A percentile compares a stretch with the other conserved stretches of the same genome.
Evolutionary conservation across 129 eudicot species (phyloP).

Genomic region (Kitagawia praeruptora): DNA sequence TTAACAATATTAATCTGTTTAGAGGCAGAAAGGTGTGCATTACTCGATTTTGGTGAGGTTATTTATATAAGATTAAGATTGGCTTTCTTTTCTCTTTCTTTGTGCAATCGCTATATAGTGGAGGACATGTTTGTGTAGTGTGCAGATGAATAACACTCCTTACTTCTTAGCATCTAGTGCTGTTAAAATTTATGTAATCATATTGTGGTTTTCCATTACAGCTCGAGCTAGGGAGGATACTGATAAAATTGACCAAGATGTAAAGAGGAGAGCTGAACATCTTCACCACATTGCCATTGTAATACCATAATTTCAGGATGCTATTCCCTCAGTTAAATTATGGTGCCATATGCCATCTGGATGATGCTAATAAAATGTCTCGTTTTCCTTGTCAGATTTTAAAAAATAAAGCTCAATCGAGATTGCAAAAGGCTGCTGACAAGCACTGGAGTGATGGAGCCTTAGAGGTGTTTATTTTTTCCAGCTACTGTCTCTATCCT

Average conservation of each 20-base stretch:
- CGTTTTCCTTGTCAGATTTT: conserved; percentile 41
- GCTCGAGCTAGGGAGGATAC: conserved; percentile 99
- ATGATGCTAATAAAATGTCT: not conserved
- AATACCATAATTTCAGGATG: conserved; percentile 14
- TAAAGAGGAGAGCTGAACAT: conserved; percentile 85
- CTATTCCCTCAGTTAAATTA: not conserved
- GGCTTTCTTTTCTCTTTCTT: not conserved
- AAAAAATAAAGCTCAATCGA: conserved; percentile 78
- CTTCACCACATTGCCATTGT: conserved; percentile 82
- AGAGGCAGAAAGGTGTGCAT: not conserved
- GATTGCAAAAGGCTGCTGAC: conserved; percentile 78
- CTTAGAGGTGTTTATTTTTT: conserved; percentile 56
- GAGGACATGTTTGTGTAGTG: not conserved
- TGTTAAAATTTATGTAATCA: not conserved
- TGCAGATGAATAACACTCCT: not conserved
- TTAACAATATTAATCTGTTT: not conserved
- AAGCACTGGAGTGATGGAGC: conserved; percentile 99
- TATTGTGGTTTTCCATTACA: conserved; percentile 23
- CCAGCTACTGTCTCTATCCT: not conserved
- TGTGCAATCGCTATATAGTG: not conserved
- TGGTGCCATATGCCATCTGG: not conserved
- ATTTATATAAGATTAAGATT: not conserved
- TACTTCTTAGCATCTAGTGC: not conserved
- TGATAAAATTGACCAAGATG: conserved; percentile 73
- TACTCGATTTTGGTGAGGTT: not conserved